These are phyloP conservation scores for Aspergillus spinulosporus DNA, from an alignment of 2,329 filamentous ascomycete species.

Conservation along the genomic window DNA sequence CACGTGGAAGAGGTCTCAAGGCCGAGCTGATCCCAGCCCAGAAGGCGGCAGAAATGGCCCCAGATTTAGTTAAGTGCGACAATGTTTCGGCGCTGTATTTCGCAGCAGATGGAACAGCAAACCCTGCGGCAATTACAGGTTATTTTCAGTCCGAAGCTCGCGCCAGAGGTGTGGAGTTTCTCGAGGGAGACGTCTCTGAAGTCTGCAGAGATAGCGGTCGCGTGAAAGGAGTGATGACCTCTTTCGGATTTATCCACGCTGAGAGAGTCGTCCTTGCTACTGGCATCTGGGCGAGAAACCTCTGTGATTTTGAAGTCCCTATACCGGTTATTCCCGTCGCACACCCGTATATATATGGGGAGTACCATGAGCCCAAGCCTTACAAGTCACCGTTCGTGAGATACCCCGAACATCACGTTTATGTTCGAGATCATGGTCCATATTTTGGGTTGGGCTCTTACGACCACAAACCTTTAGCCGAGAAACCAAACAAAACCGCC, in stretches of 20 bases:
- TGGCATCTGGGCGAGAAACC: conserved; percentile 32
- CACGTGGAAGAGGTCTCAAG: conserved; percentile 25
- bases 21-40: conserved; percentile 28
- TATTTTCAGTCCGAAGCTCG: conserved; percentile 29
- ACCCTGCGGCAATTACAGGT: conserved; percentile 24
- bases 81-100: conserved; percentile 27
- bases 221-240: conserved; percentile 23
- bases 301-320: conserved; percentile 26
- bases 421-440: conserved; percentile 36
- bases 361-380: conserved; percentile 17
- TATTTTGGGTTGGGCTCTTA: conserved; percentile 38
- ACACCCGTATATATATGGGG: conserved; percentile 39
- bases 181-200: conserved; percentile 25
- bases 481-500: conserved; percentile 22
- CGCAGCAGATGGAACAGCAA: conserved; percentile 31
- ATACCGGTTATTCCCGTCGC: conserved; percentile 37
- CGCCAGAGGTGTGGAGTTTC: conserved; percentile 22
- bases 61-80: conserved; percentile 30
- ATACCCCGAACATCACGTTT: conserved; percentile 39
- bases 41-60: conserved; percentile 27
- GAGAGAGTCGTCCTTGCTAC: conserved; percentile 29
- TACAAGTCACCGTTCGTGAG: conserved; percentile 33
- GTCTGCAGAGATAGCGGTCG: conserved; percentile 20
- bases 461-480: conserved; percentile 29
- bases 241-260: conserved; percentile 17